These are phyloP conservation scores for Cephaloascus fragrans DNA, from an alignment of 805 yeast species.

Conservation along the genomic window DNA sequence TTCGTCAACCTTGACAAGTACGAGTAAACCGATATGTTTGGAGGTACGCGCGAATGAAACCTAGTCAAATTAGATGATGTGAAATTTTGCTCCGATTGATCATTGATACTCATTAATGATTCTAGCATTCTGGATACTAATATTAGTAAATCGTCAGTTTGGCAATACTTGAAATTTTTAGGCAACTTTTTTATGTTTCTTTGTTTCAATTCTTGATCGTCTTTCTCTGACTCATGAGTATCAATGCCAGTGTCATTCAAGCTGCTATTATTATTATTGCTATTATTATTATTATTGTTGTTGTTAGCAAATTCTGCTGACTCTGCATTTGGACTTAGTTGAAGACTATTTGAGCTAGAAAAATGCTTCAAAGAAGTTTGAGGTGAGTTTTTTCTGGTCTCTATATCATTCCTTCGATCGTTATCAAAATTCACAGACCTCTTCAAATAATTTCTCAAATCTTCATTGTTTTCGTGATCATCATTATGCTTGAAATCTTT, in stretches of 20 bases:
- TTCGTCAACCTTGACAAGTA: slow-evolving; percentile 70
- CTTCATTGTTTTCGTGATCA: background rate
- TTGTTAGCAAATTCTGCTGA: no score
- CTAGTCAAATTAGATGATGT: slow-evolving; percentile 53
- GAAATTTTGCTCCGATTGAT: slow-evolving; percentile 31
- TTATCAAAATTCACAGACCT: background rate
- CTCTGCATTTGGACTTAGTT: no score
- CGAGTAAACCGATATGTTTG: slow-evolving; percentile 70
- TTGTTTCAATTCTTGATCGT: slow-evolving; percentile 3
- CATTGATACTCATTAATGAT: slow-evolving; percentile 69
- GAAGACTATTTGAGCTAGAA: no score
- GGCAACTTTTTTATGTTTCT: slow-evolving; percentile 24
- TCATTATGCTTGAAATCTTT: background rate
- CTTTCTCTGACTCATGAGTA: slow-evolving; percentile 8
- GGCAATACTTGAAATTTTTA: slow-evolving; percentile 49
- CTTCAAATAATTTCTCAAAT: background rate
- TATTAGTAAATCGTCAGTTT: slow-evolving; percentile 58
- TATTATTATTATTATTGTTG: no score
- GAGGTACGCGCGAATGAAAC: slow-evolving; percentile 91
- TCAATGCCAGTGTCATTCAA: no score
- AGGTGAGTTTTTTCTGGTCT: no score
- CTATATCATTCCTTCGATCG: background rate
- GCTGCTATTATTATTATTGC: no score
- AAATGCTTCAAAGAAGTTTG: background rate
- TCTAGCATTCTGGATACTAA: slow-evolving; percentile 74